These are phyloP conservation scores for Penicillium steckii DNA, from an alignment of 495 filamentous ascomycete genomes.

Conservation along the genomic window DNA sequence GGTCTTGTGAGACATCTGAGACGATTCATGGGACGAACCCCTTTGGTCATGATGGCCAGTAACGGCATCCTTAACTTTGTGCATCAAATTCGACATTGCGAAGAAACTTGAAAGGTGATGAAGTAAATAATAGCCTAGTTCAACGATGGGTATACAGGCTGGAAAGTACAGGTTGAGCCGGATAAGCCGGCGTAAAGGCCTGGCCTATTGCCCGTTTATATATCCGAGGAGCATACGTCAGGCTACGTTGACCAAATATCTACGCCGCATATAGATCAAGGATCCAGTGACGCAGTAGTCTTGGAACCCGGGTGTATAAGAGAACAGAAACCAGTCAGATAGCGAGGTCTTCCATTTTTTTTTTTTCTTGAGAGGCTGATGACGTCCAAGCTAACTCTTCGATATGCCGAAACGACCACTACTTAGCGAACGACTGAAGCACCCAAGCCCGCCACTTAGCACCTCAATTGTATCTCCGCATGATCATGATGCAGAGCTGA, in stretches of 20 bases:
- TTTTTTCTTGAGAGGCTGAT: neutral
- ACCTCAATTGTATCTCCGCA: too few relatives aligned
- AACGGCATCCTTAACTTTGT: conserved; percentile 74
- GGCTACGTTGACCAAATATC: too few relatives aligned
- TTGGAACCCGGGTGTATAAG: neutral
- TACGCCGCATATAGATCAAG: too few relatives aligned
- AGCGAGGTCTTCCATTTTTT: neutral
- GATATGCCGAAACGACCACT: neutral
- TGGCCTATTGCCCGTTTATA: too few relatives aligned
- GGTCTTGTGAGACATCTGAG: conserved; percentile 39
- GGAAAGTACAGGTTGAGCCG: too few relatives aligned
- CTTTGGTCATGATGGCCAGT: conserved; percentile 37
- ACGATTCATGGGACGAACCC: conserved; percentile 39
- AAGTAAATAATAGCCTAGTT: neutral
- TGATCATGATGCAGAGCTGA: too few relatives aligned
- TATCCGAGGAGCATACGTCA: too few relatives aligned
- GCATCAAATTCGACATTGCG: conserved; percentile 65
- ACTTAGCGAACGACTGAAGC: neutral
- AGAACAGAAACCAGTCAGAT: neutral
- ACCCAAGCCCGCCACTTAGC: too few relatives aligned
- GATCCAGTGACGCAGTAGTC: neutral
- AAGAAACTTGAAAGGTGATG: neutral
- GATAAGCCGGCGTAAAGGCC: too few relatives aligned
- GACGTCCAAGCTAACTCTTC: too few relatives aligned
- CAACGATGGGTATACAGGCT: too few relatives aligned